Evolutionary conservation across 1,284 basidiomycete genomes (phyloP).

Genomic region (Moesziomyces aphidis): DNA sequence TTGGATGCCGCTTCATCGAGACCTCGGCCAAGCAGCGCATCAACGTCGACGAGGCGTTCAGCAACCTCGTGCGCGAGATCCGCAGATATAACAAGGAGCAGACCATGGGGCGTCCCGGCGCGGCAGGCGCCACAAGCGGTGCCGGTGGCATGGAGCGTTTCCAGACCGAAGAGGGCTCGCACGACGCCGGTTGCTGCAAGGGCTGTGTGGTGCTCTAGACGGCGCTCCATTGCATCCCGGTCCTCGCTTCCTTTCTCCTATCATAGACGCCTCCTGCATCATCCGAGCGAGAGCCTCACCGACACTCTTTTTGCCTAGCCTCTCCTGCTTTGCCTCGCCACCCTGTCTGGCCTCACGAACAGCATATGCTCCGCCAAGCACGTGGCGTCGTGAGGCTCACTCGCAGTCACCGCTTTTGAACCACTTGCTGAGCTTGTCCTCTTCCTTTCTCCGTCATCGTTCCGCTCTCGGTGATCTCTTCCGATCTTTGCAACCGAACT

Average conservation of each 20-base stretch:
- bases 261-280: conserved; percentile 21
- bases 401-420: background rate
- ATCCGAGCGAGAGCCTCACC: background rate
- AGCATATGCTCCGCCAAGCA: background rate
- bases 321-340: background rate
- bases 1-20: conserved; percentile 96
- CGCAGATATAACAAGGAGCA: conserved; percentile 85
- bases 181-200: conserved; percentile 54
- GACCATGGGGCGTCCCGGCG: conserved; percentile 62
- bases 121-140: conserved; percentile 48
- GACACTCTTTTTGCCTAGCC: background rate
- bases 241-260: background rate
- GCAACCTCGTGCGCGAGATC: conserved; percentile 94
- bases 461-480: background rate
- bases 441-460: background rate
- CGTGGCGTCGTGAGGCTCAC: background rate
- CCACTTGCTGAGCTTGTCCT: background rate
- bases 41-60: conserved; percentile 99
- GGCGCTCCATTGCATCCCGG: no score
- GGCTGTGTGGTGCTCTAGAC: conserved; percentile 55
- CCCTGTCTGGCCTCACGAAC: no score
- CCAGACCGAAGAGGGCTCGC: conserved; percentile 52
- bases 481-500: background rate
- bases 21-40: conserved; percentile 98
- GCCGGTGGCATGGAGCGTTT: conserved; percentile 54